These are phyloP conservation scores for Nicotiana attenuata DNA, from an alignment of 257 asterid species.

Conservation along the genomic window DNA sequence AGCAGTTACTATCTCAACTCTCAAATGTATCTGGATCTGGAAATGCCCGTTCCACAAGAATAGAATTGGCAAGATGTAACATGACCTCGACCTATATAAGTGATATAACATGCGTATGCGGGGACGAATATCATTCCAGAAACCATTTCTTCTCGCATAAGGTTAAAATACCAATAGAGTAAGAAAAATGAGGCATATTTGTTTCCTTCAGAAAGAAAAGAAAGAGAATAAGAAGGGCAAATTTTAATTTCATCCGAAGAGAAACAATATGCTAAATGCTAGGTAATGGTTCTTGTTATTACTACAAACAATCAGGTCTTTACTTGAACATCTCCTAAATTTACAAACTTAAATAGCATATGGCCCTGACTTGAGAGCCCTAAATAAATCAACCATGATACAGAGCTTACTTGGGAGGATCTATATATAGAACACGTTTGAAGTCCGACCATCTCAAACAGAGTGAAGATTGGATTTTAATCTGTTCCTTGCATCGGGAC, in stretches of 20 bases:
- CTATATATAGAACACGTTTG: conserved; percentile 20
- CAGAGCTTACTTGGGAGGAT: conserved; percentile 19
- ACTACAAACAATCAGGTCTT: conserved; percentile 6
- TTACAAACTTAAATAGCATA: conserved; percentile 26
- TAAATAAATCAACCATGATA: conserved; percentile 16
- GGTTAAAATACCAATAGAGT: too few species aligned
- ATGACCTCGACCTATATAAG: too few species aligned
- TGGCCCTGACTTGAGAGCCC: conserved; percentile 16
- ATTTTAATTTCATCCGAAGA: not conserved
- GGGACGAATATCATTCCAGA: too few species aligned
- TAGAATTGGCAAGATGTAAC: too few species aligned
- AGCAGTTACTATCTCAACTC: too few species aligned
- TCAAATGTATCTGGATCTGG: too few species aligned
- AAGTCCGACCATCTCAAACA: conserved; percentile 13
- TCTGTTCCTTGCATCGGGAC: conserved; percentile 58
- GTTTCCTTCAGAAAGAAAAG: too few species aligned
- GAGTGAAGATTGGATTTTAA: conserved; percentile 19
- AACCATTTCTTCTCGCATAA: too few species aligned
- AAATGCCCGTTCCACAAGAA: too few species aligned
- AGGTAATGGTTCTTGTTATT: conserved; percentile 5
- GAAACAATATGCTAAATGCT: not conserved
- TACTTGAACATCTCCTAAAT: conserved; percentile 17
- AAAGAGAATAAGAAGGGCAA: not conserved
- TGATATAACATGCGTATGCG: too few species aligned
- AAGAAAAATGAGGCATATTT: too few species aligned